These are phyloP conservation scores for Inonotus hispidus DNA, from an alignment of 1,284 basidiomycete species.

Conservation along the genomic window DNA sequence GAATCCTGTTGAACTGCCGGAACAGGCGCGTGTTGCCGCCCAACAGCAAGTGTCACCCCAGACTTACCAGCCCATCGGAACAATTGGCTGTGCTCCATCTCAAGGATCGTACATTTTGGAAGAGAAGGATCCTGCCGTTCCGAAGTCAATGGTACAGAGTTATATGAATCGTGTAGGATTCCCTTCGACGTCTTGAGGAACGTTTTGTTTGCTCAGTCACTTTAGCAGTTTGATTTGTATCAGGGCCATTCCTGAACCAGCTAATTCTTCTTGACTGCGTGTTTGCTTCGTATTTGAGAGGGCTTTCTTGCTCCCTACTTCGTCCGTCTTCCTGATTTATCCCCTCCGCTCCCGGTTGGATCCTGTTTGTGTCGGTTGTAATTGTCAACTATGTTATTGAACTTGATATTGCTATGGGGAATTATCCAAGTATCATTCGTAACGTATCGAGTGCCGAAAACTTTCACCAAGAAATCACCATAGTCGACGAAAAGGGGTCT, in stretches of 20 bases:
- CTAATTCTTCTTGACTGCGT: background rate
- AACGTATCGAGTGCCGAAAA: no score
- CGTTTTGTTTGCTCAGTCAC: background rate
- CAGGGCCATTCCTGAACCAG: background rate
- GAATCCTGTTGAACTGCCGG: constrained; percentile 30
- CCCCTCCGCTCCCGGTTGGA: background rate
- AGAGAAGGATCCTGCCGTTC: constrained; percentile 45
- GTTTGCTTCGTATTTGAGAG: background rate
- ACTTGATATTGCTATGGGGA: no score
- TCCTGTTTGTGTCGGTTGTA: background rate
- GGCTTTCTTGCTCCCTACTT: background rate
- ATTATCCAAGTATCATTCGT: no score
- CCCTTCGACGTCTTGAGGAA: background rate
- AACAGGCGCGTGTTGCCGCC: constrained; percentile 23
- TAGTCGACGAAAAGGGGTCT: no score
- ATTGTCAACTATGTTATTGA: background rate
- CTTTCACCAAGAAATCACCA: no score
- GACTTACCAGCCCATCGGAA: constrained; percentile 37
- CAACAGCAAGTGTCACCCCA: constrained; percentile 19
- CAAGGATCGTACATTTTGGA: constrained; percentile 61
- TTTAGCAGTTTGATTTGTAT: background rate
- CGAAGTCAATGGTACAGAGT: constrained; percentile 29
- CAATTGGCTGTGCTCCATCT: constrained; percentile 47
- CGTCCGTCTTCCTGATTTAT: background rate
- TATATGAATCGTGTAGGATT: constrained; percentile 37